These are phyloP conservation scores for Murraya paniculata DNA, from an alignment of 345 rosid genomes.

Conservation along the genomic window DNA sequence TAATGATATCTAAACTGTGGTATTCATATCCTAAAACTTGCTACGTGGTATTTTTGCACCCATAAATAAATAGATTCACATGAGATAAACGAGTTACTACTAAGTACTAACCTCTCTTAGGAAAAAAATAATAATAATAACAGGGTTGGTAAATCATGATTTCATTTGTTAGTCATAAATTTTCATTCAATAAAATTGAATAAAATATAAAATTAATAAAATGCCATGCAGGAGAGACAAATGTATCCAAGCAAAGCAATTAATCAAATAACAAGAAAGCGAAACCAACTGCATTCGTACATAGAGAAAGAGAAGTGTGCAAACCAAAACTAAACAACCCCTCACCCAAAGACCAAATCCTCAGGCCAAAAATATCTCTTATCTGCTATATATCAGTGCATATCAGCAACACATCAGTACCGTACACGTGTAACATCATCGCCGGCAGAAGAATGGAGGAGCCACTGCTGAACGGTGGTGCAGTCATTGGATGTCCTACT, in stretches of 20 bases:
- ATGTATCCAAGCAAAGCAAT: neutral
- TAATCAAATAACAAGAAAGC: neutral
- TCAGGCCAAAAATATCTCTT: neutral
- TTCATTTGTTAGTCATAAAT: too few species aligned
- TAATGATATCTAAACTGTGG: too few species aligned
- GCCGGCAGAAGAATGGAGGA: conserved; percentile 42
- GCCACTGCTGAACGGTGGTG: conserved; percentile 35
- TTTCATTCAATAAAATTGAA: too few species aligned
- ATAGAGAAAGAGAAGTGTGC: neutral
- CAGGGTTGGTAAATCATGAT: too few species aligned
- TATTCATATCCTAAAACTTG: too few species aligned
- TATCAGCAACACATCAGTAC: neutral
- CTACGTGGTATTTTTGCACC: too few species aligned
- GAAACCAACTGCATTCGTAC: neutral
- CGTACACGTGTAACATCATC: neutral
- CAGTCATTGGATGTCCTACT: neutral
- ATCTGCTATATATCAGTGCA: neutral
- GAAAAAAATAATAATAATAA: too few species aligned
- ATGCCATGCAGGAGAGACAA: neutral
- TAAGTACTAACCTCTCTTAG: too few species aligned
- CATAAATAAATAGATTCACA: too few species aligned
- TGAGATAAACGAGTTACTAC: too few species aligned
- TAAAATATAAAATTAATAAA: too few species aligned
- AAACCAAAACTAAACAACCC: neutral
- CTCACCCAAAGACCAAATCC: neutral